A percentile compares a stretch with the other conserved stretches of the same genome.
These are phyloP conservation scores for Neurospora africana DNA, from an alignment of 495 filamentous ascomycete species.

Conservation along the genomic window DNA sequence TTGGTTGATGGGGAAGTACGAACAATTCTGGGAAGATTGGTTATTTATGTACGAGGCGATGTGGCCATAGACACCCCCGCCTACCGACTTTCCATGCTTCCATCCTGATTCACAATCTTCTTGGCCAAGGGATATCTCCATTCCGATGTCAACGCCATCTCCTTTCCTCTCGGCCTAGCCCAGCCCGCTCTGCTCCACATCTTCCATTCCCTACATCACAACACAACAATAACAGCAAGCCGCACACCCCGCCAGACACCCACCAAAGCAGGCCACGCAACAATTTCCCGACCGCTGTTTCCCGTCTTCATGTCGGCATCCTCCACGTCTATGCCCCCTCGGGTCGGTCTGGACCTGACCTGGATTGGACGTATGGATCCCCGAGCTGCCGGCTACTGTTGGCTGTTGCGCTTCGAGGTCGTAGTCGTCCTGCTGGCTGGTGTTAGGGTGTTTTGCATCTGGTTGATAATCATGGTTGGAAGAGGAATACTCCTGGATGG, in stretches of 20 bases:
- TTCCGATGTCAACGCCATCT: neutral
- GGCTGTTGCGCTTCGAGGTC: neutral
- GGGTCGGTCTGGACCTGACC: neutral
- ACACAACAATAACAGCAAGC: neutral
- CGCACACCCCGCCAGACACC: neutral
- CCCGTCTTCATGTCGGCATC: neutral
- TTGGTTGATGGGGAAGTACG: constrained; percentile 31
- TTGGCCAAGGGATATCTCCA: neutral
- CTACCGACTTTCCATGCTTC: neutral
- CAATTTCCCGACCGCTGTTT: neutral
- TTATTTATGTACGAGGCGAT: constrained; percentile 37
- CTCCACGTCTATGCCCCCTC: neutral
- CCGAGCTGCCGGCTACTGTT: neutral
- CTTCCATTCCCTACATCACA: neutral
- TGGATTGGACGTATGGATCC: neutral
- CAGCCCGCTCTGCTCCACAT: neutral
- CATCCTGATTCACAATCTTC: neutral
- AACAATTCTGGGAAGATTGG: constrained; percentile 36
- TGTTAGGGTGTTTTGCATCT: neutral
- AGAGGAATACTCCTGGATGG: neutral
- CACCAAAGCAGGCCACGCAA: neutral
- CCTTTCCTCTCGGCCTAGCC: neutral
- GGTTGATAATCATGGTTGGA: neutral
- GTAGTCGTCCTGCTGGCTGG: neutral
- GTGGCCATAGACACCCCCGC: constrained; percentile 23